Evolutionary conservation across 352 stramenopile species (phyloP).

Genomic region (Phytopythium sindhum): DNA sequence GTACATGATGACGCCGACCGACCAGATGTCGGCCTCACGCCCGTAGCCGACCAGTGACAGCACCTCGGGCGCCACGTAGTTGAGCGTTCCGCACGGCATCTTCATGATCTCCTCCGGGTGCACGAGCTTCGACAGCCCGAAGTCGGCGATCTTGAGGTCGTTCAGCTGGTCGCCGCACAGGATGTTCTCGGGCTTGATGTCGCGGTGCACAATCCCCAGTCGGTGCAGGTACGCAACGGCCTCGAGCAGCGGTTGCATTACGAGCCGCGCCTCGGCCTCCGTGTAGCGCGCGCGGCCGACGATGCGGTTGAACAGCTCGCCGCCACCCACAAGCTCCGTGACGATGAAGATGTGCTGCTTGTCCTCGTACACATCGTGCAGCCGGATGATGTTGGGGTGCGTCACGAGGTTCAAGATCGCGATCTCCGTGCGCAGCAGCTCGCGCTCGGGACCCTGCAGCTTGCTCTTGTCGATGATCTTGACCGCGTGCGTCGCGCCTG

Average conservation of each 20-base stretch:
- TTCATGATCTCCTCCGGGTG: constrained; percentile 92
- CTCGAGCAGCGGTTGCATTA: constrained; percentile 88
- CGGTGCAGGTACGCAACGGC: constrained; percentile 90
- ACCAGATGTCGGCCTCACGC: constrained; percentile 91
- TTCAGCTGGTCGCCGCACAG: constrained; percentile 84
- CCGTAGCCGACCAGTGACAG: constrained; percentile 87
- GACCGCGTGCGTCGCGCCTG: constrained; percentile 74
- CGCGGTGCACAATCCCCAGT: constrained; percentile 84
- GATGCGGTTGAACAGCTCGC: constrained; percentile 97
- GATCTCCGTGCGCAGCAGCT: constrained; percentile 91
- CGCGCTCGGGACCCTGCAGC: constrained; percentile 82
- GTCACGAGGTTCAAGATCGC: constrained; percentile 92
- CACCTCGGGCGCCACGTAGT: constrained; percentile 94
- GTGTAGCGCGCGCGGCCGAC: constrained; percentile 84
- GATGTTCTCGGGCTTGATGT: constrained; percentile 90
- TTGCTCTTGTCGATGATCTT: constrained; percentile 94
- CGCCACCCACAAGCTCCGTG: constrained; percentile 95
- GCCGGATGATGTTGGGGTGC: constrained; percentile 84
- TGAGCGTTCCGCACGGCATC: constrained; percentile 91
- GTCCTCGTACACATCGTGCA: constrained; percentile 91
- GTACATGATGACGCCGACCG: constrained; percentile 92
- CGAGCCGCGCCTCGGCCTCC: constrained; percentile 83
- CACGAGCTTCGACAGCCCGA: constrained; percentile 91
- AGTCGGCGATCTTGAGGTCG: constrained; percentile 91
- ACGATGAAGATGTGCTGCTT: constrained; percentile 96